Percentiles rank a stretch among this genome's conserved stretches.
These are phyloP conservation scores for Pachysandra terminalis DNA, from an alignment of 164 flowering plant genomes.

Conservation along the genomic window DNA sequence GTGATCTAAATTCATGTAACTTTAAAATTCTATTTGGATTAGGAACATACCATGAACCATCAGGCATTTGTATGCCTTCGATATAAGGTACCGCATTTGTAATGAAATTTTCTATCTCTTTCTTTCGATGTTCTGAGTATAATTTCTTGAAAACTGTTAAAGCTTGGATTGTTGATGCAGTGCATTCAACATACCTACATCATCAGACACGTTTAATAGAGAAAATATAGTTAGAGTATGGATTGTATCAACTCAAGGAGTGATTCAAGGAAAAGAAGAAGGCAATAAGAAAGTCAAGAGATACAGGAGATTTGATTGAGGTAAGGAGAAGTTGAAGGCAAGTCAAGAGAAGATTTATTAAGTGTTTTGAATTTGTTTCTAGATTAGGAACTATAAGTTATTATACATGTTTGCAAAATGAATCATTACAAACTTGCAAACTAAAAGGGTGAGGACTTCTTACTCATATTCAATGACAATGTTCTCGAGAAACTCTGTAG, in stretches of 20 bases:
- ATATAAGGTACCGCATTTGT: slow-evolving; percentile 26
- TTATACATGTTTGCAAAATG: background rate
- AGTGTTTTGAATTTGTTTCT: no score
- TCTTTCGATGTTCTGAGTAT: slow-evolving; percentile 36
- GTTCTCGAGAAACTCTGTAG: slow-evolving; percentile 30
- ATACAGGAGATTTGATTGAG: no score
- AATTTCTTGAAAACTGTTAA: slow-evolving; percentile 36
- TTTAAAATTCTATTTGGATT: no score
- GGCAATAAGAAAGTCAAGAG: no score
- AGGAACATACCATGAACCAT: slow-evolving; percentile 36
- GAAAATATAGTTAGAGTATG: no score
- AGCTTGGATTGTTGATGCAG: slow-evolving; percentile 33
- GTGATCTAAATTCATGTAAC: background rate
- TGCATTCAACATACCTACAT: slow-evolving; percentile 36
- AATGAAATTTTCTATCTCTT: slow-evolving; percentile 34
- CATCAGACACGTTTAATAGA: background rate
- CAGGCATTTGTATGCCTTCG: slow-evolving; percentile 28
- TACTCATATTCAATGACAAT: slow-evolving; percentile 32
- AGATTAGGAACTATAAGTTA: no score
- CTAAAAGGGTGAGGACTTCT: background rate
- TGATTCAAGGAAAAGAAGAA: no score
- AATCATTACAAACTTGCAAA: background rate
- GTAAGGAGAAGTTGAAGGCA: no score
- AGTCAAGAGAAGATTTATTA: no score
- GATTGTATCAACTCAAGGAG: no score